Conservation (phyloP, 225 moss, liverwort and hornwort species). For the Thuidium tamariscinum region DNA sequence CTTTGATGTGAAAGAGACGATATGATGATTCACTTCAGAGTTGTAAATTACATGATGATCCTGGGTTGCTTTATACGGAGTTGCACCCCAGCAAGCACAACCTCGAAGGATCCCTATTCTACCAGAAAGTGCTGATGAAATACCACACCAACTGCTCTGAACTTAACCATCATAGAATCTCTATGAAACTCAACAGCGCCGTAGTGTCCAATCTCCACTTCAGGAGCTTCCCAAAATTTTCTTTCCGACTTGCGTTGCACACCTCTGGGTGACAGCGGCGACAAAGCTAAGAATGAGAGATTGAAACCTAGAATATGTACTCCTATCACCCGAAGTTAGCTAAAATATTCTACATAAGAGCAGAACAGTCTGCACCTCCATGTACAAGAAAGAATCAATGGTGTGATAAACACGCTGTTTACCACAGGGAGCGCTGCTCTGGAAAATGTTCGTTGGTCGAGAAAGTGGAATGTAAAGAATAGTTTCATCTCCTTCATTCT, state of each 20-base stretch:
- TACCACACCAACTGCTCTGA: constrained; percentile 8
- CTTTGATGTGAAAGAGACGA: neutral
- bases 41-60: constrained; percentile 40
- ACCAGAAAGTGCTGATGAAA: neutral
- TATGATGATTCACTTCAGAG: constrained; percentile 27
- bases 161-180: constrained; percentile 22
- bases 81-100: constrained; percentile 34
- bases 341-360: constrained; percentile 18
- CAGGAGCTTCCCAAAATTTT: constrained; percentile 18
- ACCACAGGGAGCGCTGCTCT: neutral
- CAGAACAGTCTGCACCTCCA: constrained; percentile 17
- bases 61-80: constrained; percentile 30
- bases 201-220: neutral
- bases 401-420: neutral
- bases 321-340: neutral
- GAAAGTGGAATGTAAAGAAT: neutral
- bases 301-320: neutral
- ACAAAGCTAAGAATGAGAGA: neutral
- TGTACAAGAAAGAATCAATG: constrained; percentile 11
- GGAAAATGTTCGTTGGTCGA: neutral
- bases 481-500: neutral
- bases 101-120: constrained; percentile 22
- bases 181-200: neutral
- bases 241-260: neutral
- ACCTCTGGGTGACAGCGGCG: neutral